Conservation (phyloP, 371 early-diverging fungal genomes). For the Mucor saturninus region DNA sequence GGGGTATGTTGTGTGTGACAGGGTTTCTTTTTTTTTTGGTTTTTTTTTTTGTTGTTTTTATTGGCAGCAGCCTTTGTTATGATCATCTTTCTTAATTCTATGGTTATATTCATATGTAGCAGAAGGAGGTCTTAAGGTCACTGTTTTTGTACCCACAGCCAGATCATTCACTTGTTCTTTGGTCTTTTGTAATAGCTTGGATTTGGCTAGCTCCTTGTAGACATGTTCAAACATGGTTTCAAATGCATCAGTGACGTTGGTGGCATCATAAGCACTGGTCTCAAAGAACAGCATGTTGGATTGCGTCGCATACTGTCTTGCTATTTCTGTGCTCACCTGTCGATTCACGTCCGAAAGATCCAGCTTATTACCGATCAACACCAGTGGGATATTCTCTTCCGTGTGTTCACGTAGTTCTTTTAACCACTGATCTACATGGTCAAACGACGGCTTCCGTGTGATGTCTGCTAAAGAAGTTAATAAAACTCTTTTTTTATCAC, state of each 20-base stretch:
- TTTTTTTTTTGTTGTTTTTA: slow-evolving; percentile 1
- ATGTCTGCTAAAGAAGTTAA: slow-evolving; percentile 68
- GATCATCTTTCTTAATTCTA: background rate
- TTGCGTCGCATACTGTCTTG: slow-evolving; percentile 80
- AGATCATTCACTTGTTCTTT: slow-evolving; percentile 1
- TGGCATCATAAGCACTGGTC: slow-evolving; percentile 90
- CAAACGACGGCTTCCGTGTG: slow-evolving; percentile 94
- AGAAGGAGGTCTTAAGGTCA: slow-evolving; percentile 20
- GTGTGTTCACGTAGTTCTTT: slow-evolving; percentile 97
- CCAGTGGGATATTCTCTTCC: slow-evolving; percentile 87
- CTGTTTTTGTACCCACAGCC: slow-evolving; percentile 14
- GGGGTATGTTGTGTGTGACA: too few relatives aligned
- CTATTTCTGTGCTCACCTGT: slow-evolving; percentile 68
- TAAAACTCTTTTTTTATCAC: background rate
- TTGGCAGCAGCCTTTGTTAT: slow-evolving; percentile 3
- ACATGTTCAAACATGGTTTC: slow-evolving; percentile 28
- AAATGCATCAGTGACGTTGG: slow-evolving; percentile 86
- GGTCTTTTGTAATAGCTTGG: slow-evolving; percentile 19
- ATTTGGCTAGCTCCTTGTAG: slow-evolving; percentile 24
- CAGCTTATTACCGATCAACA: slow-evolving; percentile 98
- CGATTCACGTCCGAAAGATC: slow-evolving; percentile 82
- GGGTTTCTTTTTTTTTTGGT: too few relatives aligned
- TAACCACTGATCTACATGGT: slow-evolving; percentile 92
- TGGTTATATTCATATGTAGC: slow-evolving; percentile 13
- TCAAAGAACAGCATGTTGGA: slow-evolving; percentile 86